Evolutionary conservation across 176 grass and related monocot genomes (phyloP), one percentile per base, ranked within the genome.

Genomic region (Zea luxurians): DNA sequence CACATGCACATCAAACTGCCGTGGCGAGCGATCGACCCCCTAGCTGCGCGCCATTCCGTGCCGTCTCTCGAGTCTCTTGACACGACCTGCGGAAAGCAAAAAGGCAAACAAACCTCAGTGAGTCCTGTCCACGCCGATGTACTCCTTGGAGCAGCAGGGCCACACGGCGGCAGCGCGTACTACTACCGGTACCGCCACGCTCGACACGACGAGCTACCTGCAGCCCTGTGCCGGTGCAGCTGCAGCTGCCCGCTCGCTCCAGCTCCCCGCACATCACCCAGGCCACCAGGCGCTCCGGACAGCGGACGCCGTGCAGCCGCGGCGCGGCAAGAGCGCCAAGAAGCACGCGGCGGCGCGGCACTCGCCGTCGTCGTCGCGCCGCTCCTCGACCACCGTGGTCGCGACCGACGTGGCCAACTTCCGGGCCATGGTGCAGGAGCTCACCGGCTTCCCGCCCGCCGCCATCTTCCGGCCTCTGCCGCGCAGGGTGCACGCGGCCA

Each of bases 341-440:
- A 76, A 73, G 55, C 86, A 64, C 34, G 40, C 40, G 53, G 17
- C 41, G 46, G 13, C 46, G 66, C 8, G 37, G 37, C 66, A 60
- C 12, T 6, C 80, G 17, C 43, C 80, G 21, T 13, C 73, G 53
- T 58, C 81, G 65, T 78, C 68, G 74, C 65, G 77, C 9, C 71
- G 77, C 8, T 84, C 86, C 64, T 76, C 86, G 41, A 84, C 82
- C 71, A 88, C 86, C 48, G 82, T 88, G 17, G 82, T 88, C 4
- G 36, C 86, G 0, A 99, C 96, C 17, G 88, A 99, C 83, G 89
- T 87, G 44, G 81, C 84, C 61, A 99, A 95, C 74, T 99, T 99
- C 80, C 92, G 92, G 46, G 83, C 92, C 87, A 95, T 91, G 92
- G 96, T 99, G 75, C 96, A 99, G 76, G 91, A 99, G 88, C 86